Percentiles rank a stretch among this genome's conserved stretches.
phyloP scores from a whole-genome alignment of 805 yeast species.

The Brettanomyces custersianus region DNA sequence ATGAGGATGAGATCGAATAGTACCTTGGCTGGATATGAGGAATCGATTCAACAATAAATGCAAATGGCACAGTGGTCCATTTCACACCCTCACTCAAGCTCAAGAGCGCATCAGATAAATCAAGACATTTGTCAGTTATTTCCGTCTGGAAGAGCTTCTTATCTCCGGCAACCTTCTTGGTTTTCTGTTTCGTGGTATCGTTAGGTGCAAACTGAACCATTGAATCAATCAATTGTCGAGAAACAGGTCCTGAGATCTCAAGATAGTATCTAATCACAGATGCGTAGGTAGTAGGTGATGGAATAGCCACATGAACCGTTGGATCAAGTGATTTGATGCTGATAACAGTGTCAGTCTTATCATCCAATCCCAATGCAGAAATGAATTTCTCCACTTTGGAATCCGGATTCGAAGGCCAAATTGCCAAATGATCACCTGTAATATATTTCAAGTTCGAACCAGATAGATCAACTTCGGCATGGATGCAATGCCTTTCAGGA shows the following conservation, averaged over 20 bases:
- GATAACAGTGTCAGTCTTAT: conserved; percentile 46
- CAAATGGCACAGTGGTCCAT: conserved; percentile 80
- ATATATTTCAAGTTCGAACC: conserved; percentile 70
- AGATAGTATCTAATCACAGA: conserved; percentile 78
- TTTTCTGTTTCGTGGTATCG: conserved; percentile 41
- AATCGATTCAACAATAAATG: conserved; percentile 71
- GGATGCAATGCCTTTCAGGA: conserved; percentile 71
- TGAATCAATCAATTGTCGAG: conserved; percentile 73
- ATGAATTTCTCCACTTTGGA: conserved; percentile 65
- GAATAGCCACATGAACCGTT: conserved; percentile 47
- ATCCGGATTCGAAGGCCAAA: conserved; percentile 87
- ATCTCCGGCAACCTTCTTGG: conserved; percentile 50
- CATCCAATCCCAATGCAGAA: conserved; percentile 49
- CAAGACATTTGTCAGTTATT: conserved; percentile 52
- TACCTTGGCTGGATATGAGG: conserved; percentile 87
- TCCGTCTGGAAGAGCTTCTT: conserved; percentile 59
- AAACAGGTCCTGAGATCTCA: conserved; percentile 88
- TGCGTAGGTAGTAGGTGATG: conserved; percentile 81
- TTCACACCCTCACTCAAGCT: conserved; percentile 49
- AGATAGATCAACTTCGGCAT: conserved; percentile 78
- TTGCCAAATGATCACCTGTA: conserved; percentile 93
- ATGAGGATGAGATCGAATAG: conserved; percentile 91
- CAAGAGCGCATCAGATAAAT: conserved; percentile 68
- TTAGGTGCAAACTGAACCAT: conserved; percentile 78
- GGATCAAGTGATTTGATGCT: conserved; percentile 62